Evolutionary conservation across 257 asterid species (phyloP), one percentile per base, ranked within the genome.

Genomic region (Gentiana macrophylla): DNA sequence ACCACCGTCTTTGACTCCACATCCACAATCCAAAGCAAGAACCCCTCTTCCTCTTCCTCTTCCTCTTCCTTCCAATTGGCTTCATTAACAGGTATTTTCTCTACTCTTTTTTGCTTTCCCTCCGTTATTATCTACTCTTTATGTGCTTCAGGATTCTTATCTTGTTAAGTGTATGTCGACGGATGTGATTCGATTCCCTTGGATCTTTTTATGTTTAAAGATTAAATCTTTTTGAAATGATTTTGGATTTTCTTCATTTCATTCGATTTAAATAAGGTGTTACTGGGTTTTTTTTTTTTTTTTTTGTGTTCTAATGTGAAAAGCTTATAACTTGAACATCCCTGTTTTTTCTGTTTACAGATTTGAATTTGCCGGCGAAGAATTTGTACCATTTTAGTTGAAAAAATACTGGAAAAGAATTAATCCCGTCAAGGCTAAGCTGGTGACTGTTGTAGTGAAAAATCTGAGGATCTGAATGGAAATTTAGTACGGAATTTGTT

Each of bases 381-480:
- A 53, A 32, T 38, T 46, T 59, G 24, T 50, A 5, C 51, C 53
- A 58, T 2, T 4, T 4, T 49, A 37, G 58, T 49, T 49, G 32
- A 51, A 4, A 46, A 45, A 62, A 35, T 57, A 62, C 63, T 56
- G 53, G 50, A n/a, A 35, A 59, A 50, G 45, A 41, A 57, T 44
- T 66, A 65, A 41, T 41, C 6, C 10, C 46, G 9, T 41, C 46
- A 5, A 10, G 46, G 46, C 9, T 41, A 2, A 41, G 46, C 46
- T 41, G 46, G 46, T 41, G 9, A 48, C 46, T 58, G 37, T 43
- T 64, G 41, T 56, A 13, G 46, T 55, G 64, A 34, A 37, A 33
- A 49, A 48, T 50, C 55, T 47, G 56, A 41, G 82, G 79, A 68
- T 68, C 77, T 81, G 94, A 94, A 84, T 72, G 74, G 73, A 32